Percentiles rank a stretch among this genome's conserved stretches.
Evolutionary conservation across 1,284 basidiomycete genomes (phyloP).

Genomic region (Omphalotus olearius): DNA sequence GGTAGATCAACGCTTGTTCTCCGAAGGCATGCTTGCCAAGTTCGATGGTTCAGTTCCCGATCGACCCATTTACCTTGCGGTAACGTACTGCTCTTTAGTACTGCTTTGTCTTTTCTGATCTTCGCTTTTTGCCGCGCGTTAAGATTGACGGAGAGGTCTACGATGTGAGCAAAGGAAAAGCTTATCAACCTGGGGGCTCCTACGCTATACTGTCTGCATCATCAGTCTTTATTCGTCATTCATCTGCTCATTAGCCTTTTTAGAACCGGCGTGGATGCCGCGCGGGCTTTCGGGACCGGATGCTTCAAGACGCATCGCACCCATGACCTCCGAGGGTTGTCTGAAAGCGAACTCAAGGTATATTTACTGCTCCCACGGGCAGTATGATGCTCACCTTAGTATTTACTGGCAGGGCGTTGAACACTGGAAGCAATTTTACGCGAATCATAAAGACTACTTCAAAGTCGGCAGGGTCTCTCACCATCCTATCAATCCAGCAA

Average conservation of each 20-base stretch:
- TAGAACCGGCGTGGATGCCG: constrained; percentile 86
- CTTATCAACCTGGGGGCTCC: constrained; percentile 89
- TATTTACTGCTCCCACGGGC: constrained; percentile 18
- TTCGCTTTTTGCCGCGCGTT: constrained; percentile 17
- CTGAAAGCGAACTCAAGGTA: constrained; percentile 68
- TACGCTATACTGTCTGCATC: constrained; percentile 75
- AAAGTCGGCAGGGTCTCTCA: constrained; percentile 76
- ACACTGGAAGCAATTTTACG: constrained; percentile 90
- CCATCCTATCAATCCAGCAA: constrained; percentile 72
- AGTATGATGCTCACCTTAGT: constrained; percentile 5
- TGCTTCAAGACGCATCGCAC: constrained; percentile 89
- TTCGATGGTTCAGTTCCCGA: constrained; percentile 74
- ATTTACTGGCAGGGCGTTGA: constrained; percentile 53
- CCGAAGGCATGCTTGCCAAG: constrained; percentile 61
- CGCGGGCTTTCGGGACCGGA: constrained; percentile 87
- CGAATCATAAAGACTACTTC: constrained; percentile 71
- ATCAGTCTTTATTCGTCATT: background rate
- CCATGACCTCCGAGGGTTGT: constrained; percentile 83
- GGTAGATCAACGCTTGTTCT: constrained; percentile 67
- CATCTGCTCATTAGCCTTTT: constrained; percentile 15
- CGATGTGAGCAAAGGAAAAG: constrained; percentile 79
- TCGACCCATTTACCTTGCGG: constrained; percentile 83
- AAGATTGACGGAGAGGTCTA: constrained; percentile 93
- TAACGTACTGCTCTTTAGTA: constrained; percentile 34
- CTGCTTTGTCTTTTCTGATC: constrained; percentile 15